Evolutionary conservation across 495 filamentous ascomycete species (phyloP), one percentile per base, ranked within the genome.

Genomic region (Hyaloscypha variabilis): DNA sequence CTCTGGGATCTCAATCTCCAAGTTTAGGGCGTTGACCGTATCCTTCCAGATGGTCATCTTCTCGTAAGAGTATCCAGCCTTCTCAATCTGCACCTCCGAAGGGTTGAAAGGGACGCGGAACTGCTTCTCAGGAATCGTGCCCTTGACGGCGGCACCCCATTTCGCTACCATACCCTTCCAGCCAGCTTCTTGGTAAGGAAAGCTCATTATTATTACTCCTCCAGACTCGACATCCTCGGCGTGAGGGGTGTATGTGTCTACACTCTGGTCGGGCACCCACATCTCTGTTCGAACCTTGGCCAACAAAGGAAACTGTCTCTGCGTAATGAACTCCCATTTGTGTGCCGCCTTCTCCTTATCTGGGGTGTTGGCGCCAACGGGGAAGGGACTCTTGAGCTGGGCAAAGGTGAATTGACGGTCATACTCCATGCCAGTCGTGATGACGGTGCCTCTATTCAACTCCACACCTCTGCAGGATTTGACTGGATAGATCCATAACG

Each of bases 381-480:
- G 81, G 51, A 82, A 82, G 11, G 79, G 81, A 70, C 78, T 78
- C 72, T 84, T 84, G 30, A 88, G 79, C 73, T 92, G 87, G 11
- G 71, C 71, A 69, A 97, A 92, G 56, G 85, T 90, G 80, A 93
- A 97, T 68, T 91, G 86, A 1, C 94, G 88, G 74, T 98, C 94
- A 74, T 89, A 90, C 73, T 90, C 82, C 53, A 98, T 81, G 3
- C 94, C 94, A 19, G 86, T 87, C 6, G 85, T 73, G 29, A 93
- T 77, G 5, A 96, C 83, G 57, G 87, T 85, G 51, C 85, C 87
- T 58, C 80, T 71, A 60, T 83, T 77, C 58, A 97, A 72, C 76
- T 97, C 92, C 23, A 97, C 87, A 17, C 89, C 91, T 66, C 82
- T 80, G 73, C 94, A 97, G 63, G 90, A 92, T 78, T 97, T 97